phyloP scores from a whole-genome alignment of 179 eudicot species.

The Nepenthes alata region DNA sequence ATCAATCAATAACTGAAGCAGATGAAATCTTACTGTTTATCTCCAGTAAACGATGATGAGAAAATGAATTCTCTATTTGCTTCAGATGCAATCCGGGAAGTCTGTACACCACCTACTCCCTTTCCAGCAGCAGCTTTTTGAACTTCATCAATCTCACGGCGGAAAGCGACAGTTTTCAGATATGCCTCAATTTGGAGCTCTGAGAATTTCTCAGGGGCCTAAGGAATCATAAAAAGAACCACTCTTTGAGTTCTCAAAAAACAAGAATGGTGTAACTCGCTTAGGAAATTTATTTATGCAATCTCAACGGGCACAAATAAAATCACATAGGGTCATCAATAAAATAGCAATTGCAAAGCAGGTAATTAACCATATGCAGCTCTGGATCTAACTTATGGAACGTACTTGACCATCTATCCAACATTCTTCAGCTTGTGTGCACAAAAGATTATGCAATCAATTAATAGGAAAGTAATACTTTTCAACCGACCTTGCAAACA shows the following conservation, averaged over 20 bases:
- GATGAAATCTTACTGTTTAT: constrained; percentile 57
- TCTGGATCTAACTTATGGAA: not conserved
- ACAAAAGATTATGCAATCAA: not conserved
- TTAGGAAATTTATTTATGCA: too few species aligned
- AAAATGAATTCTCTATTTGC: constrained; percentile 80
- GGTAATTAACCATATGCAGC: not conserved
- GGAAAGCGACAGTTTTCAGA: constrained; percentile 96
- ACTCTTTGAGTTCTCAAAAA: not conserved
- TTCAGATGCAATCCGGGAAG: constrained; percentile 97
- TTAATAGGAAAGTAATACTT: not conserved
- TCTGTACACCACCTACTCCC: constrained; percentile 81
- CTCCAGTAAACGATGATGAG: constrained; percentile 87
- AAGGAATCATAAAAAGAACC: constrained; percentile 13
- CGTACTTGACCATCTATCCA: not conserved
- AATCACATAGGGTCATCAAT: too few species aligned
- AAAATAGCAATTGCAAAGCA: not conserved
- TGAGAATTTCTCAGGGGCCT: constrained; percentile 88
- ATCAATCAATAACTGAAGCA: not conserved
- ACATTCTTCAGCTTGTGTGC: not conserved
- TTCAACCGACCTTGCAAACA: not conserved
- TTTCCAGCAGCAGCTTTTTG: constrained; percentile 82
- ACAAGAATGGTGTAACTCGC: not conserved
- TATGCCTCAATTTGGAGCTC: constrained; percentile 92
- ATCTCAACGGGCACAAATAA: too few species aligned
- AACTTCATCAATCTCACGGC: constrained; percentile 90